These are phyloP conservation scores for Immersiella caudata DNA, from an alignment of 495 filamentous ascomycete genomes.

Conservation along the genomic window DNA sequence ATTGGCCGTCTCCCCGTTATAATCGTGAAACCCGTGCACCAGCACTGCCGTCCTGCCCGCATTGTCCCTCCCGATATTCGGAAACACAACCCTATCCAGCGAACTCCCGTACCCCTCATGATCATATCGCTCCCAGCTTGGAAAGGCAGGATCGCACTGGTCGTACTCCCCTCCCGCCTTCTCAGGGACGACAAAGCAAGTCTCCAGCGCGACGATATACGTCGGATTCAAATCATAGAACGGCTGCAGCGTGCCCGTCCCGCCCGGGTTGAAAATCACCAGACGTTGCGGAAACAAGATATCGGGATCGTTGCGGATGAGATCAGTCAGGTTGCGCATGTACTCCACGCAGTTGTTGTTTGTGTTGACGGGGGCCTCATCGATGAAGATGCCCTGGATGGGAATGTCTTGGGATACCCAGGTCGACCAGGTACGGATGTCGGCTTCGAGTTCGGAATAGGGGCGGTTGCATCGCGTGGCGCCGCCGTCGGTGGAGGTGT, in stretches of 20 bases:
- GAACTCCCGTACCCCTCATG: conserved; percentile 8
- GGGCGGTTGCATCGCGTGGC: conserved; percentile 28
- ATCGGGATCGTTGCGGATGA: neutral
- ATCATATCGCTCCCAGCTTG: conserved; percentile 19
- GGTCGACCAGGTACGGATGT: conserved; percentile 46
- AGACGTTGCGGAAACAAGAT: neutral
- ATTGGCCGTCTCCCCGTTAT: conserved; percentile 17
- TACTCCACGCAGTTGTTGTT: conserved; percentile 23
- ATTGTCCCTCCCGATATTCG: too few relatives aligned
- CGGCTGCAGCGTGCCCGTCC: too few relatives aligned
- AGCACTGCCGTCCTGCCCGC: conserved; percentile 1
- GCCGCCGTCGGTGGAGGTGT: conserved; percentile 37
- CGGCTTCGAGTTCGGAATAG: conserved; percentile 35
- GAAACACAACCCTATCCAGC: neutral
- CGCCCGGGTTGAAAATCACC: conserved; percentile 12
- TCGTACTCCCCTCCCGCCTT: conserved; percentile 11
- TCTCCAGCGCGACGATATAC: conserved; percentile 4
- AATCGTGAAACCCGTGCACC: conserved; percentile 24
- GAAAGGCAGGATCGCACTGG: conserved; percentile 6
- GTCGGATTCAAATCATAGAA: too few relatives aligned
- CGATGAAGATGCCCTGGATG: conserved; percentile 36
- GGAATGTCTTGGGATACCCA: conserved; percentile 39
- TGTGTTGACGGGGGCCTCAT: conserved; percentile 25
- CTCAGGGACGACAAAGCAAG: conserved; percentile 18
- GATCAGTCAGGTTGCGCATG: conserved; percentile 21